phyloP scores from a whole-genome alignment of 192 early-diverging fungal genomes.

The Podila minutissima region DNA sequence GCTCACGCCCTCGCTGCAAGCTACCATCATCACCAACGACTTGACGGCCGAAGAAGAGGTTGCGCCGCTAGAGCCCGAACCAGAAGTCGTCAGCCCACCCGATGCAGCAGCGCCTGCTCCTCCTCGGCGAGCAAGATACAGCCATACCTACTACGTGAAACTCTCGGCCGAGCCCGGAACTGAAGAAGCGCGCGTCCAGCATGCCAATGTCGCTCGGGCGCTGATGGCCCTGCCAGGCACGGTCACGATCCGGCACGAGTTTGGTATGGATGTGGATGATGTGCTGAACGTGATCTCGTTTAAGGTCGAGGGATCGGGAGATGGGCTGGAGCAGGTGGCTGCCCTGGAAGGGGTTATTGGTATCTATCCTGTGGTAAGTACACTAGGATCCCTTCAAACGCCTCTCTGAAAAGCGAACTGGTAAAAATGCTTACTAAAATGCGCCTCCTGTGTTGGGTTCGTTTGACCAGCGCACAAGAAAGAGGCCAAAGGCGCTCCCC shows the following conservation, averaged over 20 bases:
- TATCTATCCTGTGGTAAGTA: slow-evolving; percentile 60
- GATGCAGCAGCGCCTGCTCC: background rate
- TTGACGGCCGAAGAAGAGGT: background rate
- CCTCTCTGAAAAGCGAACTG: background rate
- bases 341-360: slow-evolving; percentile 45
- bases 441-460: slow-evolving; percentile 12
- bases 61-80: background rate
- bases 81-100: background rate
- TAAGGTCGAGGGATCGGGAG: slow-evolving; percentile 27
- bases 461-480: slow-evolving; percentile 21
- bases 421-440: no score
- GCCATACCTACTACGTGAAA: slow-evolving; percentile 25
- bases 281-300: slow-evolving; percentile 61
- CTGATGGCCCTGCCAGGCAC: slow-evolving; percentile 12
- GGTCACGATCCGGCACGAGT: slow-evolving; percentile 32
- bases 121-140: background rate
- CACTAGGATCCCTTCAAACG: background rate
- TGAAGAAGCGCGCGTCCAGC: slow-evolving; percentile 18
- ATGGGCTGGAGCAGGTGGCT: slow-evolving; percentile 34
- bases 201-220: slow-evolving; percentile 6
- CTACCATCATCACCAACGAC: no score
- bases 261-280: slow-evolving; percentile 54
- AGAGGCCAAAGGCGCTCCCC: slow-evolving; percentile 41
- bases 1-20: no score
- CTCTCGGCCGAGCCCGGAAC: slow-evolving; percentile 27